Base-by-base conservation (phyloP, 768 basidiomycete genomes). In the Tylopilus rubrobrunneus region DNA sequence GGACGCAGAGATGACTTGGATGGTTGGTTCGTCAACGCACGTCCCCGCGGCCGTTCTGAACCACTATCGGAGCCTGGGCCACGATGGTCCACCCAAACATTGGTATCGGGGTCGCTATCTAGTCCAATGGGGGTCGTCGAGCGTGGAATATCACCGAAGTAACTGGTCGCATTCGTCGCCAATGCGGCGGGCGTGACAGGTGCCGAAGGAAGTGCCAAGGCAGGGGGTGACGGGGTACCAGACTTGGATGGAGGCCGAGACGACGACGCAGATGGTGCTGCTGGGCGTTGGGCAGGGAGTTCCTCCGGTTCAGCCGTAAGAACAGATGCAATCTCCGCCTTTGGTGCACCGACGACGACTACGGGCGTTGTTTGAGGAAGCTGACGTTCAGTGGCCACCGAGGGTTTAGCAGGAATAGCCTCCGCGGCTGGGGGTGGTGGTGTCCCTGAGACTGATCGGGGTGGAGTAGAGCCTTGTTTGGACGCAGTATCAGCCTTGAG, bases 251-350 rank as follows among this genome's bases (percentile, higher is more conserved):
- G 37, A 11, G 54, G 49, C 2, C 48, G 58, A 46, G 65, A 61
- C 7, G 60, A 52, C 5, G 49, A 44, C 21, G 59, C 43, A n/a
- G 58, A 53, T 2, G 56, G 47, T 14, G 52, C 37, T 6, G 49
- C 55, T 5, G 50, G 23, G 34, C n/a, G 62, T 12, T 48, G 43
- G 23, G 37, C 25, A 21, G 56, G 28, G 17, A 70, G 49, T 14
- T 66, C 73, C 40, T 83, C 81, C 4, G 76, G 73, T 47, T 80
- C 78, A 23, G 77, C 78, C 0, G 78, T 82, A 66, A 83, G 77
- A 8, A 78, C 79, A 6, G 61, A 10, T 66, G 77, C 31, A 74
- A 79, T 21, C 70, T 76, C 41, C 68, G 69, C 37, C 73, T 72
- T 48, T 60, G 59, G 42, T 29, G 60, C 56, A 39, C 55, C 45